These are phyloP conservation scores for Tilletia setariae DNA, from an alignment of 1,284 basidiomycete genomes.

Conservation along the genomic window DNA sequence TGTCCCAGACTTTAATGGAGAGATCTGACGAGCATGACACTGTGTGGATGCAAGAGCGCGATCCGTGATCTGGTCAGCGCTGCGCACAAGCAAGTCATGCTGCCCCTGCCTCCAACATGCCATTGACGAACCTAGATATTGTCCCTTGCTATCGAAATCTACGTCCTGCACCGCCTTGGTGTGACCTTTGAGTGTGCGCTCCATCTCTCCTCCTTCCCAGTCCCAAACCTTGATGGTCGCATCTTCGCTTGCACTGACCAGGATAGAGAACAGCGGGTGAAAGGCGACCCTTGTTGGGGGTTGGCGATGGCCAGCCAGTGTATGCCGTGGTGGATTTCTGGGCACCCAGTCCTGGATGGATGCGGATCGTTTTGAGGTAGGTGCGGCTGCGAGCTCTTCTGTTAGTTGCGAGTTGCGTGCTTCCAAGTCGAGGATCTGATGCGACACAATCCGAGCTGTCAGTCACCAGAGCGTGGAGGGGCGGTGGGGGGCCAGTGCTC, in stretches of 20 bases:
- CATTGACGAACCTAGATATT: slow-evolving; percentile 66
- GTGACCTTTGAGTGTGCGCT: slow-evolving; percentile 85
- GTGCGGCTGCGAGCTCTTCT: slow-evolving; percentile 66
- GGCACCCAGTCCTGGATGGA: slow-evolving; percentile 78
- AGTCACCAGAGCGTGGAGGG: not conserved
- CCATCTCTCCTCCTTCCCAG: slow-evolving; percentile 90
- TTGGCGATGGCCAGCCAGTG: slow-evolving; percentile 74
- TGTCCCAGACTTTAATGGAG: slow-evolving; percentile 87
- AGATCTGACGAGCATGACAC: slow-evolving; percentile 85
- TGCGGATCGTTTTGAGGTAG: slow-evolving; percentile 65
- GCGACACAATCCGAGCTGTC: not conserved
- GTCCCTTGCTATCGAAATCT: slow-evolving; percentile 81
- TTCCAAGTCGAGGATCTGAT: slow-evolving; percentile 66
- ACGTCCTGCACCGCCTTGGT: slow-evolving; percentile 82
- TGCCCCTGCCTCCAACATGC: not conserved
- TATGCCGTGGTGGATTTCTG: slow-evolving; percentile 72
- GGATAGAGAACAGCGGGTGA: slow-evolving; percentile 76
- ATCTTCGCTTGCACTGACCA: slow-evolving; percentile 83
- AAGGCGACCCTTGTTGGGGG: slow-evolving; percentile 76
- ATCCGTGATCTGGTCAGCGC: slow-evolving; percentile 15
- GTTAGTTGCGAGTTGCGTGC: slow-evolving; percentile 70
- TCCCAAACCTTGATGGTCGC: slow-evolving; percentile 88
- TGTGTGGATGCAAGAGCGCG: slow-evolving; percentile 52
- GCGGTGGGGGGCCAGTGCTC: slow-evolving; percentile 28
- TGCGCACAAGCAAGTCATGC: not conserved